Evolutionary conservation across 805 yeast genomes (phyloP), one percentile per base, ranked within the genome.

Genomic region (Maudiozyma turicensis): DNA sequence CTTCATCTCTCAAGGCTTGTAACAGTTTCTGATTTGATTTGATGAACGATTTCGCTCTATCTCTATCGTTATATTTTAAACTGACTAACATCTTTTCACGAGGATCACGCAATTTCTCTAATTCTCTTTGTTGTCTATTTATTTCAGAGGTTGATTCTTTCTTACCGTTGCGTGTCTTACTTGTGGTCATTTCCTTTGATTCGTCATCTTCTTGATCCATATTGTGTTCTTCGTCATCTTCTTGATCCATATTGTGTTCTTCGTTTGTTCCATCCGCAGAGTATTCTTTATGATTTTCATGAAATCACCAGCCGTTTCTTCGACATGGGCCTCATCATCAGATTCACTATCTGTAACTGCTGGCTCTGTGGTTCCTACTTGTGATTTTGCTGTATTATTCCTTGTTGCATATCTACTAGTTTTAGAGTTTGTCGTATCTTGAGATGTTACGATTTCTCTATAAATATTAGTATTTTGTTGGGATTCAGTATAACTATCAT

Each of bases 41-140:
- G 66, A 65, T 65, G 45, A 65, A 65, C 4, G 58, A 53, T 48
- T 61, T 65, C 8, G 68, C 60, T 42, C 56, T 60, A 43, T 58
- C 60, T 44, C 67, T 58, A 43, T 65, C 69, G 40, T 63, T 65
- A 48, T 65, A 65, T 50, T 65, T 65, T 60, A 65, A 56, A 41
- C 57, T 59, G 6, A 62, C 66, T n/a, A 65, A 51, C 69, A 65
- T 65, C 42, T 56, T 59, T 35, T 65, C 69, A 31, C 65, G 52
- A 2, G 60, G 54, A 46, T 65, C 66, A 34, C 69, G 54, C 47
- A 64, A 52, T 46, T 57, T 60, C 32, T 65, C 67, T 32, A 65
- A 49, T 47, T 64, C 63, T 40, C 52, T 55, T 44, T 63, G 66
- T 47, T 60, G 59, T 39, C 52, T 54, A 32, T 42, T 50, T 15